These are phyloP conservation scores for Pythium apleroticum DNA, from an alignment of 352 stramenopile species.

Conservation along the genomic window DNA sequence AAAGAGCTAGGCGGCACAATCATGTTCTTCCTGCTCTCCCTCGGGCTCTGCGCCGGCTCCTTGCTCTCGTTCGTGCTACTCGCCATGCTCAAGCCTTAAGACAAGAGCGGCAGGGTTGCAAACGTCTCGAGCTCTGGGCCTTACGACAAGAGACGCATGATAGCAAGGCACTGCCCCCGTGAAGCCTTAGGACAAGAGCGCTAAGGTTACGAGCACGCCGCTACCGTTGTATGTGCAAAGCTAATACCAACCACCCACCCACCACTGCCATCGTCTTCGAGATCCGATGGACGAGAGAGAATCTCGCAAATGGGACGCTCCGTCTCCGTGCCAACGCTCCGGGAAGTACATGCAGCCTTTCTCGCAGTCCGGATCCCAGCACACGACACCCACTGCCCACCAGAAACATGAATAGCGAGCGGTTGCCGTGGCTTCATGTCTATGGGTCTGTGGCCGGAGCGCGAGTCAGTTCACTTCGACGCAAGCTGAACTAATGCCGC, in stretches of 20 bases:
- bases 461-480: background rate
- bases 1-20: conserved; percentile 75
- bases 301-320: background rate
- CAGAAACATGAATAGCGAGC: background rate
- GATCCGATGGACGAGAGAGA: background rate
- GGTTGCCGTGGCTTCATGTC: background rate
- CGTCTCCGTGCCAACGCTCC: too few relatives aligned
- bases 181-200: background rate
- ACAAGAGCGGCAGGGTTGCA: background rate
- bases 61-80: conserved; percentile 77
- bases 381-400: background rate
- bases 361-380: background rate
- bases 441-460: background rate
- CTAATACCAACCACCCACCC: background rate
- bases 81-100: conserved; percentile 71
- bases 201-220: background rate
- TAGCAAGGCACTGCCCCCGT: background rate
- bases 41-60: conserved; percentile 67
- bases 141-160: background rate
- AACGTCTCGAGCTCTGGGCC: background rate
- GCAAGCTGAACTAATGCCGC: background rate
- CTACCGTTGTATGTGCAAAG: background rate
- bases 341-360: background rate
- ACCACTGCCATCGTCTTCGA: background rate
- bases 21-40: conserved; percentile 83